A percentile compares a stretch with the other conserved stretches of the same genome.
Conservation (phyloP, 345 rosid genomes). For the Clarkia xantiana region DNA sequence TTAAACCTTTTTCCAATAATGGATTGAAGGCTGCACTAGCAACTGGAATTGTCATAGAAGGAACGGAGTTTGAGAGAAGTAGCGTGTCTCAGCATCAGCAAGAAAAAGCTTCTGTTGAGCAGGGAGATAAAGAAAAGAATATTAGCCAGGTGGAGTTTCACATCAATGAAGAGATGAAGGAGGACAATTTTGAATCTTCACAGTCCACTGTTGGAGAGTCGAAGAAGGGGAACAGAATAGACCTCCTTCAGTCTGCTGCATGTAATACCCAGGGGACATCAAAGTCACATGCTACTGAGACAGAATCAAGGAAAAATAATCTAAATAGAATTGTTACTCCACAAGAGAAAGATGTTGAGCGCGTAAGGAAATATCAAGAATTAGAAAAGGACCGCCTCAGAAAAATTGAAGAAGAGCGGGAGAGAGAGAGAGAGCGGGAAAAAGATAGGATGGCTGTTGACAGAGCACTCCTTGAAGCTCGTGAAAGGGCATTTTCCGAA, state of each 20-base stretch:
- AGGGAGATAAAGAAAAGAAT: constrained; percentile 18
- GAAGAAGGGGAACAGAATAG: constrained; percentile 22
- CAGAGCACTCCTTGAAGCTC: constrained; percentile 38
- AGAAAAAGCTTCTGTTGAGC: constrained; percentile 17
- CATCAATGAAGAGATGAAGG: constrained; percentile 22
- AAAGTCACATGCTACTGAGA: constrained; percentile 17
- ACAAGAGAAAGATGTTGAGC: constrained; percentile 41
- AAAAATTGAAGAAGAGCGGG: constrained; percentile 76
- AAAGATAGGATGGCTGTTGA: constrained; percentile 94
- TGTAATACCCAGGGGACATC: constrained; percentile 14
- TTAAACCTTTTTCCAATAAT: constrained; percentile 9
- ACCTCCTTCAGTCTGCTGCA: constrained; percentile 15
- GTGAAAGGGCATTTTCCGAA: constrained; percentile 33
- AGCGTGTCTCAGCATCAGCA: constrained; percentile 20
- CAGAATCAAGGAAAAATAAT: constrained; percentile 26
- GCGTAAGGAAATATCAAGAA: constrained; percentile 47
- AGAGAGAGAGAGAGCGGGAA: constrained; percentile 85
- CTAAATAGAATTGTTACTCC: constrained; percentile 13
- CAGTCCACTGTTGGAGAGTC: constrained; percentile 17
- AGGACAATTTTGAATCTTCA: constrained; percentile 24
- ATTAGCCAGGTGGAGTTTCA: constrained; percentile 12
- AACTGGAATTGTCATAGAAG: constrained; percentile 12
- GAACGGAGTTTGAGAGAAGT: background rate
- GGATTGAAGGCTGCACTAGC: constrained; percentile 10
- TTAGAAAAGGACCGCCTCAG: constrained; percentile 46